Percentiles rank a stretch among this genome's conserved stretches.
Conservation (phyloP, 1,139 yeast genomes). For the Pneumocystis wakefieldiae region DNA sequence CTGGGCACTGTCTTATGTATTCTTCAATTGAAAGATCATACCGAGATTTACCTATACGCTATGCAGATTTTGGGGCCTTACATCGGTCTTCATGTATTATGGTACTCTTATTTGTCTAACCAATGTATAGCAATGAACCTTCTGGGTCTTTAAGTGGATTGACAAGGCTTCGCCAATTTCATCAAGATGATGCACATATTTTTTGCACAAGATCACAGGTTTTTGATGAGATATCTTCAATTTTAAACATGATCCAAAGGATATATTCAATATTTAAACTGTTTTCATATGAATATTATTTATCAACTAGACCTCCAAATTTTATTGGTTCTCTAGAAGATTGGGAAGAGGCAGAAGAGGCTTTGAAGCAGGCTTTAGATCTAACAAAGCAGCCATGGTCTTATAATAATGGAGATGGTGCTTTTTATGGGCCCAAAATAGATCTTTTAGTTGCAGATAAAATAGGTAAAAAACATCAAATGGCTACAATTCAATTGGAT, state of each 20-base stretch:
- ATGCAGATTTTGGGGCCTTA: conserved; percentile 88
- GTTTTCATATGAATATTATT: conserved; percentile 63
- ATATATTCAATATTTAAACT: conserved; percentile 78
- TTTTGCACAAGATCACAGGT: conserved; percentile 88
- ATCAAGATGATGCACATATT: conserved; percentile 96
- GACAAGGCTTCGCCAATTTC: conserved; percentile 93
- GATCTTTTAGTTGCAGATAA: conserved; percentile 89
- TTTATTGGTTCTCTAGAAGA: conserved; percentile 73
- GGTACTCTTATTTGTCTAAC: background rate
- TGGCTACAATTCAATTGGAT: conserved; percentile 94
- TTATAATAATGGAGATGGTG: conserved; percentile 91
- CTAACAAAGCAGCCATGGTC: conserved; percentile 45
- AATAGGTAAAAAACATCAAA: conserved; percentile 86
- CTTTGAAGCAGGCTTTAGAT: conserved; percentile 44
- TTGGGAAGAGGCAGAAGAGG: conserved; percentile 78
- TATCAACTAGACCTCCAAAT: conserved; percentile 89
- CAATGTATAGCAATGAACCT: conserved; percentile 46
- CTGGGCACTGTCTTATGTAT: conserved; percentile 89
- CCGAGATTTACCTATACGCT: conserved; percentile 90
- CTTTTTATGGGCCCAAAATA: conserved; percentile 96
- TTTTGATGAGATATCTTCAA: conserved; percentile 60
- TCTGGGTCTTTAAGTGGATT: conserved; percentile 82
- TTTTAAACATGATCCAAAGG: conserved; percentile 62
- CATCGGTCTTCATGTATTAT: conserved; percentile 36
- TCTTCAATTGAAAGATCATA: conserved; percentile 79